Evolutionary conservation across 163 green algal genomes (phyloP), one percentile per base, ranked within the genome.

Genomic region (Prototheca wickerhamii): DNA sequence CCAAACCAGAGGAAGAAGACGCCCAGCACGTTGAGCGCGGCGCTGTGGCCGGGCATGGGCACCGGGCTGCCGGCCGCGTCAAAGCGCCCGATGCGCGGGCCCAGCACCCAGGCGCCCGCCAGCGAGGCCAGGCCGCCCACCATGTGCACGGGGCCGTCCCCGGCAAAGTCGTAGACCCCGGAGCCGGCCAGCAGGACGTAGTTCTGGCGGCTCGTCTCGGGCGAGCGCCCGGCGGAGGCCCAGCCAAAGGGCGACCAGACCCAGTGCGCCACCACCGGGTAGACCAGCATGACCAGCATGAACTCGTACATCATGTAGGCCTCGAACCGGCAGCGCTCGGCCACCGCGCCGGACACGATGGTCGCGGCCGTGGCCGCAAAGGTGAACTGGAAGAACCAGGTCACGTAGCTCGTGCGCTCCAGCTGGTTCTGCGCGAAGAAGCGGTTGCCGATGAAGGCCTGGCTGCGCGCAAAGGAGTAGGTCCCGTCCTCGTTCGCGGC

Each of bases 261-360:
- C 86, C 84, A 91, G 79, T 93, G 86, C 10, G 71, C 79, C 21
- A 93, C 73, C 21, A 91, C 76, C 5, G 89, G 89, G 79, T 96
- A 96, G 4, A 95, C 83, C 74, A 89, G 95, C 54, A 77, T 70
- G 2, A 85, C 87, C 28, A 96, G 75, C 73, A 94, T 86, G 58
- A 87, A 76, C 56, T 88, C 83, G 74, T 95, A 96, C 17, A 79
- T 43, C 25, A 93, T 53, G 76, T 93, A 93, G 42, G 74, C 74
- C 62, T 75, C 69, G 34, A 83, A 80, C 29, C 65, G 72, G 67
- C 80, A 84, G 31, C 86, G 67, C 71, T 92, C 86, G 32, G 86
- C 86, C 8, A 93, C 82, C 4, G 85, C 86, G 28, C 86, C 86
- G 8, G 77, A 86, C 21, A 91, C 75, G 60, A 93, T 91, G 53